Evolutionary conservation across 2,329 filamentous ascomycete species (phyloP).

Genomic region (Sporothrix mexicana): DNA sequence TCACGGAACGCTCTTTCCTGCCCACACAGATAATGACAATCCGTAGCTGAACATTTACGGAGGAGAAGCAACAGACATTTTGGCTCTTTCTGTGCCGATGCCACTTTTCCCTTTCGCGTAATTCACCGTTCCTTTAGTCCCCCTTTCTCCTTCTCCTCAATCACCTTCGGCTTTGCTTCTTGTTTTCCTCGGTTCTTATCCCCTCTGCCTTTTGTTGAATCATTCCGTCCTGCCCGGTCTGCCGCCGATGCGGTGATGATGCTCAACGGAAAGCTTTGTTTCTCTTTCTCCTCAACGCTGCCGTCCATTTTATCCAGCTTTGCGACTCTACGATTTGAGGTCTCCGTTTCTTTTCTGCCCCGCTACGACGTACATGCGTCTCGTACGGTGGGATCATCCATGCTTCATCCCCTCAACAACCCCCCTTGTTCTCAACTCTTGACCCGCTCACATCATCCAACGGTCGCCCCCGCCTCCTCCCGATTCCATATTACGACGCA

Average conservation of each 20-base stretch:
- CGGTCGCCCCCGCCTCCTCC: constrained; percentile 17
- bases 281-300: background rate
- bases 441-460: background rate
- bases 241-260: background rate
- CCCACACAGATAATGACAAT: background rate
- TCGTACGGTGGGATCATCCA: constrained; percentile 5
- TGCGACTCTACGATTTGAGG: background rate
- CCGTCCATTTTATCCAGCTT: background rate
- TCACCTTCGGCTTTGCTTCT: too few relatives aligned
- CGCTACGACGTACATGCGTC: background rate
- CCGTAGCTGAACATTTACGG: background rate
- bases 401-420: background rate
- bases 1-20: constrained; percentile 9
- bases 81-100: background rate
- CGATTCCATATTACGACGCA: constrained; percentile 3
- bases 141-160: background rate
- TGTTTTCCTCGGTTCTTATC: too few relatives aligned
- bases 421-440: background rate
- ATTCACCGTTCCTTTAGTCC: background rate
- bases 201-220: background rate
- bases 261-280: background rate
- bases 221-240: background rate
- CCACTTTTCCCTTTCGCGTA: background rate
- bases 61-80: background rate
- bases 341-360: too few relatives aligned